phyloP scores from a whole-genome alignment of 345 rosid species.

The Conringia planisiliqua region DNA sequence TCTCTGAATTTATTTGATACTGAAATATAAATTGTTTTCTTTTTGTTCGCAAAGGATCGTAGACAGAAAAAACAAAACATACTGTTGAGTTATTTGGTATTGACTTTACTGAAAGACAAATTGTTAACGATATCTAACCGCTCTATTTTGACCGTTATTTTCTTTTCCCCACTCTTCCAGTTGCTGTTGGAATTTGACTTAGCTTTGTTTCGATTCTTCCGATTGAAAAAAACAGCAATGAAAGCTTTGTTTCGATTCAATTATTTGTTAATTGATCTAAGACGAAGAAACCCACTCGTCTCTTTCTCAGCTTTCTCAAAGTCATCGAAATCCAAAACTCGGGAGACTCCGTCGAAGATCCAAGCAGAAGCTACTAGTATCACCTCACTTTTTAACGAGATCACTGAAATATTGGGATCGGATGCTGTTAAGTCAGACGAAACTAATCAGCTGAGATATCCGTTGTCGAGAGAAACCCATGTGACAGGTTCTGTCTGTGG shows the following conservation, averaged over 20 bases:
- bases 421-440: conserved; percentile 32
- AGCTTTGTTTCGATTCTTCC: background rate
- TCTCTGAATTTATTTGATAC: too few species aligned
- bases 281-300: background rate
- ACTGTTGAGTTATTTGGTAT: background rate
- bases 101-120: background rate
- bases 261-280: background rate
- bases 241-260: conserved; percentile 29
- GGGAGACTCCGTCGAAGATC: conserved; percentile 26
- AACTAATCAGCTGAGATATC: conserved; percentile 31
- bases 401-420: conserved; percentile 52
- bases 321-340: conserved; percentile 34
- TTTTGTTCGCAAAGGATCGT: too few species aligned
- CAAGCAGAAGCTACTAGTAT: conserved; percentile 31
- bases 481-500: background rate
- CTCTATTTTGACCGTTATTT: conserved; percentile 18
- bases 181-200: background rate
- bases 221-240: conserved; percentile 6
- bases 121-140: background rate
- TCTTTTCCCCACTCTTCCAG: background rate
- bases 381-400: conserved; percentile 56
- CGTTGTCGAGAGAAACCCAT: conserved; percentile 16
- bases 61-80: too few species aligned
- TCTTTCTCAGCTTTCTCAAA: conserved; percentile 41
- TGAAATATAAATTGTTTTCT: too few species aligned